Base-by-base conservation (phyloP, 176 grass and related monocot genomes). In the Paspalum notatum region DNA sequence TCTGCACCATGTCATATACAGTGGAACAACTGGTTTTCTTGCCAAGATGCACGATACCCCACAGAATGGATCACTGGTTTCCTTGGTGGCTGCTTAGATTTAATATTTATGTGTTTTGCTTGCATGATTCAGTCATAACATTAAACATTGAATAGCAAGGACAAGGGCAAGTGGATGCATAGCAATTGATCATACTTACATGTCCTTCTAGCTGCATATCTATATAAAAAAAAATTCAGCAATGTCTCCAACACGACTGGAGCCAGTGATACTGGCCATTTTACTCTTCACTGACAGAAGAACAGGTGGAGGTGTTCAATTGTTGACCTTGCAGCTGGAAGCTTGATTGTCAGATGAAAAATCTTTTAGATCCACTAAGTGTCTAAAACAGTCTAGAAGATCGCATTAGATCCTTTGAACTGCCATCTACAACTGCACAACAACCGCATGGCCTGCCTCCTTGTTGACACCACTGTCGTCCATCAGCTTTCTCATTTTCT, bases 401-500 rank as follows among this genome's bases (percentile, higher is more conserved):
- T 18, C 50, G 80, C 61, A 84, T 22, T 51, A 22, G 14, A 75
- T 86, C 55, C 74, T 68, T 90, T 18, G 55, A 1, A 26, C 63
- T 73, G 51, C 42, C 68, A 71, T 89, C 90, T 38, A 94, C 66
- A 49, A 91, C 75, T 62, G 90, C 62, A 32, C 14, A 21, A 94
- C 66, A 49, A 91, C 75, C 57, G 90, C 62, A 32, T 11, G 26
- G 15, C 92, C 92, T 76, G 83, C 91, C 84, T 91, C 86, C 70
- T 98, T 98, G 77, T 79, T 77, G 58, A 94, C 84, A 78, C 92
- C 88, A 81, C 81, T 90, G 59, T 90, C 82, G 67, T 94, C 92
- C 95, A 98, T 98, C 68, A 94, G 80, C 37, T 89, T 92, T 78
- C 95, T 94, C 90, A 91, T 85, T 40, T 89, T 89, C 87, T 87